Percentiles rank a stretch among this genome's conserved stretches.
phyloP scores from a whole-genome alignment of 148 eudicot genomes.

The Pouteria glomerata region DNA sequence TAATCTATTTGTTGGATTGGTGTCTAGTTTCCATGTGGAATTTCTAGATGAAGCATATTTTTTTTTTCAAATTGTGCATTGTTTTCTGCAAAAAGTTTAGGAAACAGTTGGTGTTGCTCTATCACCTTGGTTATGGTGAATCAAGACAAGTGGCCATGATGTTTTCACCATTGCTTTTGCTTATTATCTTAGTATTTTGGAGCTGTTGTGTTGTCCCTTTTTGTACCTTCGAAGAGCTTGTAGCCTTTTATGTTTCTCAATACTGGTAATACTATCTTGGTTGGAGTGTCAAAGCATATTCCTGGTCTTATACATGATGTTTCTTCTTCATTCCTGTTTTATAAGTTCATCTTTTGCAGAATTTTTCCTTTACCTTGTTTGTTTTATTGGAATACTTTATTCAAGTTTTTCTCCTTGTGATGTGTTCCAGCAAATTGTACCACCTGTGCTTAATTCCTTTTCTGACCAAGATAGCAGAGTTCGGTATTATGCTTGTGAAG shows the following conservation, averaged over 20 bases:
- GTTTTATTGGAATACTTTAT: constrained; percentile 2
- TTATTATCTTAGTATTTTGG: not conserved
- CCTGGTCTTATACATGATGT: not conserved
- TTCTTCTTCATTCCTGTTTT: not conserved
- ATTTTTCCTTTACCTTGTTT: not conserved
- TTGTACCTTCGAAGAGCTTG: not conserved
- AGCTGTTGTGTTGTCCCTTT: not conserved
- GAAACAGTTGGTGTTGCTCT: too few species aligned
- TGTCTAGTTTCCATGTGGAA: not conserved
- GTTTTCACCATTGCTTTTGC: not conserved
- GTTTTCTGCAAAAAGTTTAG: too few species aligned
- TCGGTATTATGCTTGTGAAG: constrained; percentile 99
- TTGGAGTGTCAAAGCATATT: not conserved
- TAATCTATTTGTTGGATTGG: not conserved
- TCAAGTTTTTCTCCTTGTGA: constrained; percentile 12
- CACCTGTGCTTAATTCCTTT: constrained; percentile 85
- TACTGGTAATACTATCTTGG: not conserved
- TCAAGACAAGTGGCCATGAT: not conserved
- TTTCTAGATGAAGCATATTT: not conserved
- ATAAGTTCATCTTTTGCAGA: not conserved
- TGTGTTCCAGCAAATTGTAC: constrained; percentile 77
- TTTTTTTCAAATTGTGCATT: too few species aligned
- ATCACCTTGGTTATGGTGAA: not conserved
- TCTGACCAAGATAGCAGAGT: constrained; percentile 95
- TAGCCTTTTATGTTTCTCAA: not conserved